These are phyloP conservation scores for Narthecium ossifragum DNA, from an alignment of 106 monocot species.

Conservation along the genomic window DNA sequence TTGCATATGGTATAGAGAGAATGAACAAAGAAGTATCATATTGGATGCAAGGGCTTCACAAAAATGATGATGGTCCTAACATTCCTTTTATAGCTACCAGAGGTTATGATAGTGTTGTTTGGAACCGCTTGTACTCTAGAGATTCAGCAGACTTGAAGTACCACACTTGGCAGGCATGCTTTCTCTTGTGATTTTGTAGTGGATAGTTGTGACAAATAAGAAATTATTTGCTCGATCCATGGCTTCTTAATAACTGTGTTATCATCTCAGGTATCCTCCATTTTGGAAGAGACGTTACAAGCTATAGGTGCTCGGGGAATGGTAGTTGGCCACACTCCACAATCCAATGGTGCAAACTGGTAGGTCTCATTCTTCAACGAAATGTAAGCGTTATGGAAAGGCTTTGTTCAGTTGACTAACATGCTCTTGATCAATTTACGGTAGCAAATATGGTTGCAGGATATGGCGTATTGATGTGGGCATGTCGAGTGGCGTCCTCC, in stretches of 20 bases:
- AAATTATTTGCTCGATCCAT: neutral
- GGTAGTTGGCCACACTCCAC: slow-evolving; percentile 93
- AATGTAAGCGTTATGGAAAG: too few relatives aligned
- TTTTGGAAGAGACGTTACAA: slow-evolving; percentile 57
- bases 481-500: slow-evolving; percentile 91
- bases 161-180: slow-evolving; percentile 41
- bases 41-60: slow-evolving; percentile 69
- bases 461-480: slow-evolving; percentile 96
- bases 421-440: slow-evolving; percentile 1
- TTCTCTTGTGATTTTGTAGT: too few relatives aligned
- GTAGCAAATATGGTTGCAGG: slow-evolving; percentile 61
- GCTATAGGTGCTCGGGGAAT: slow-evolving; percentile 67
- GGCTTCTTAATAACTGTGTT: neutral
- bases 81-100: slow-evolving; percentile 84
- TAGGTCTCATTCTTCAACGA: too few relatives aligned
- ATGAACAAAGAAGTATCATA: slow-evolving; percentile 76
- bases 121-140: slow-evolving; percentile 86
- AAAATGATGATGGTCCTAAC: slow-evolving; percentile 29
- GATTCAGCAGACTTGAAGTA: slow-evolving; percentile 26
- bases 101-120: slow-evolving; percentile 93
- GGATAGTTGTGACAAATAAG: too few relatives aligned
- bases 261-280: slow-evolving; percentile 56
- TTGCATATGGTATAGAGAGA: slow-evolving; percentile 75
- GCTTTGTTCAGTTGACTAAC: neutral
- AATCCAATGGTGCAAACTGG: slow-evolving; percentile 66